Base-by-base conservation (phyloP, 805 yeast genomes). In the Huiozyma naganishii region DNA sequence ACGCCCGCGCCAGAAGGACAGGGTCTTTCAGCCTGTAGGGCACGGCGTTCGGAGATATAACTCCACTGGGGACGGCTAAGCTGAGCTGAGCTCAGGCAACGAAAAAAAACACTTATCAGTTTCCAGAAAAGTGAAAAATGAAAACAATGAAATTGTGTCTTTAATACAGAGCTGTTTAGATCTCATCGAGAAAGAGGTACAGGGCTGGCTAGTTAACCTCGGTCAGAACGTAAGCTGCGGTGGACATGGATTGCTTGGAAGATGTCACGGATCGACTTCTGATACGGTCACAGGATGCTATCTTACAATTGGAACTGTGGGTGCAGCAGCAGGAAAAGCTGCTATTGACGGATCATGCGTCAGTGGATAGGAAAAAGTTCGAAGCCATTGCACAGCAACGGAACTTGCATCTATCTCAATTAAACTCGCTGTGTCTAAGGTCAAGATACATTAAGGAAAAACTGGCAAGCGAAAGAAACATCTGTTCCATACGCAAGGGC, bases 241-340 rank as follows among this genome's bases (percentile, higher is more conserved):
- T 17, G 23, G 4, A 17, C 4, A 17, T 17, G 23, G 23, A 17
- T 17, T 17, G 9, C 29, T 39, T 58, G 37, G 53, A 50, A 17
- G 53, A 54, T n/a, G 48, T 59, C 3, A 51, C 63, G 7, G 55
- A 54, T 45, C 51, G 50, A 11, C 45, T 59, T 35, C 42, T 61
- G 32, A 45, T 42, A 7, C 51, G 59, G 32, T 57, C 64, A 1
- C 58, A 58, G 40, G 63, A 59, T 29, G 61, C 63, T 32, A 50
- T 60, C 5, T 37, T 49, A 36, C 64, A 55, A 39, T 43, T 60
- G 32, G 65, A 59, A 39, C 39, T 50, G 13, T 58, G 63, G 56
- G 50, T 60, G 2, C 49, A 55, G 36, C 48, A 53, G 29, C 57
- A 59, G 42, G 53, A 53, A 38, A 35, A 34, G 17, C 27, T 34